phyloP scores from a whole-genome alignment of 164 flowering plant genomes.

The Pachysandra terminalis region DNA sequence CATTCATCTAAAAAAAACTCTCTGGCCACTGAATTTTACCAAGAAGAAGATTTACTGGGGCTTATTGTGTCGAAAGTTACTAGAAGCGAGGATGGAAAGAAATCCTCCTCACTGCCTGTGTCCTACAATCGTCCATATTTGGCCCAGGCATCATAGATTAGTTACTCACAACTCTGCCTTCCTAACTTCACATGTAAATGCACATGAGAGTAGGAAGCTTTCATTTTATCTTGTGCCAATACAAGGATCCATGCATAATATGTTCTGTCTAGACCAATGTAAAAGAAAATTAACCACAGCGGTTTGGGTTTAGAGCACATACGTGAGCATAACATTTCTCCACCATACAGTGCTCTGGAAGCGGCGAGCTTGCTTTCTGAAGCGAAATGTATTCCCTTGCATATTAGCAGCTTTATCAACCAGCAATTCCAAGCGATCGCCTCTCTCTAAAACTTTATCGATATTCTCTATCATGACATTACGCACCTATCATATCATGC shows the following conservation, averaged over 20 bases:
- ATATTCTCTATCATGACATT: conserved; percentile 83
- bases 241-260: background rate
- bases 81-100: too few relatives aligned
- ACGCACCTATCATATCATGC: conserved; percentile 49
- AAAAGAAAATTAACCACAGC: background rate
- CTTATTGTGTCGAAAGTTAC: too few relatives aligned
- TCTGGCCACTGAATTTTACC: too few relatives aligned
- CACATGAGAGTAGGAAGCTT: background rate
- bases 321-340: conserved; percentile 80
- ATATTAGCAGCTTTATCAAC: conserved; percentile 65
- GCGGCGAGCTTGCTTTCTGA: conserved; percentile 69
- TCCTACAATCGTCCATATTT: too few relatives aligned
- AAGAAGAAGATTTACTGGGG: too few relatives aligned
- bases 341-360: conserved; percentile 66
- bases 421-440: conserved; percentile 71
- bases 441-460: conserved; percentile 84
- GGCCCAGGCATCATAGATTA: too few relatives aligned
- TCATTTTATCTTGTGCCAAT: background rate
- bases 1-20: too few relatives aligned
- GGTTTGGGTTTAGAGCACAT: conserved; percentile 23
- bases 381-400: conserved; percentile 76
- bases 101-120: too few relatives aligned
- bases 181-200: background rate
- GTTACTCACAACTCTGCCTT: background rate
- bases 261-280: background rate